Percentiles rank a stretch among this genome's conserved stretches.
These are phyloP conservation scores for Tolypocladium capitatum DNA, from an alignment of 2,329 filamentous ascomycete species.

Conservation along the genomic window DNA sequence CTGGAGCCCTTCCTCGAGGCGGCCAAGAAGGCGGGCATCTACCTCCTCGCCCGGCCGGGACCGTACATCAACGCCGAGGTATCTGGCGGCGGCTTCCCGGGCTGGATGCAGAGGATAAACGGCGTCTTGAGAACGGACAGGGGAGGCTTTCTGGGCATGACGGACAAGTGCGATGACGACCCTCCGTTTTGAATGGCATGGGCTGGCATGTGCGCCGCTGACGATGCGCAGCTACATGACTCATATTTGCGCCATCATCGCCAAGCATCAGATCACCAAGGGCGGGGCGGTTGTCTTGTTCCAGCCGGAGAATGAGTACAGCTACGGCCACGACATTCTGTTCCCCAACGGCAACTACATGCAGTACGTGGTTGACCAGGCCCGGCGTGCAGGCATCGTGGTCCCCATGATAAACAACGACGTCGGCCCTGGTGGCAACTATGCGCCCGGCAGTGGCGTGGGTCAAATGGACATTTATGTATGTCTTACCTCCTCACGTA, in stretches of 20 bases:
- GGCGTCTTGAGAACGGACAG: conserved; percentile 51
- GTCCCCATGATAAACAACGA: conserved; percentile 70
- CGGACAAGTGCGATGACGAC: conserved; percentile 38
- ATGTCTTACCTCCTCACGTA: conserved; percentile 1
- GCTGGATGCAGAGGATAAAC: conserved; percentile 61
- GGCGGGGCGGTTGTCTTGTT: conserved; percentile 67
- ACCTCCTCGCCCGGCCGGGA: conserved; percentile 58
- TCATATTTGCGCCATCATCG: conserved; percentile 52
- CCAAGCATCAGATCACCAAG: conserved; percentile 67
- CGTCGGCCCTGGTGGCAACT: conserved; percentile 43
- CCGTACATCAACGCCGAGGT: conserved; percentile 72
- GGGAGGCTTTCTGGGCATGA: conserved; percentile 49
- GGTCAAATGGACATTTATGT: conserved; percentile 46
- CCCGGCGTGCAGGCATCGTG: conserved; percentile 52
- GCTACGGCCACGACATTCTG: conserved; percentile 29
- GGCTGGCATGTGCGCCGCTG: not conserved
- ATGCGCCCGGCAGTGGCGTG: conserved; percentile 47
- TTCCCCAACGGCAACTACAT: conserved; percentile 60
- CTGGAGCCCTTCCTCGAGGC: conserved; percentile 66
- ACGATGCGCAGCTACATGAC: conserved; percentile 37
- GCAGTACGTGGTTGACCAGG: conserved; percentile 56
- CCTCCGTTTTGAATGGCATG: too few relatives aligned
- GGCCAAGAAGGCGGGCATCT: conserved; percentile 59
- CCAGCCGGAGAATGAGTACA: conserved; percentile 77
- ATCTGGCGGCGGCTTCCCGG: conserved; percentile 66